phyloP scores from a whole-genome alignment of 495 filamentous ascomycete species.

The Tetracladium marchalianum region DNA sequence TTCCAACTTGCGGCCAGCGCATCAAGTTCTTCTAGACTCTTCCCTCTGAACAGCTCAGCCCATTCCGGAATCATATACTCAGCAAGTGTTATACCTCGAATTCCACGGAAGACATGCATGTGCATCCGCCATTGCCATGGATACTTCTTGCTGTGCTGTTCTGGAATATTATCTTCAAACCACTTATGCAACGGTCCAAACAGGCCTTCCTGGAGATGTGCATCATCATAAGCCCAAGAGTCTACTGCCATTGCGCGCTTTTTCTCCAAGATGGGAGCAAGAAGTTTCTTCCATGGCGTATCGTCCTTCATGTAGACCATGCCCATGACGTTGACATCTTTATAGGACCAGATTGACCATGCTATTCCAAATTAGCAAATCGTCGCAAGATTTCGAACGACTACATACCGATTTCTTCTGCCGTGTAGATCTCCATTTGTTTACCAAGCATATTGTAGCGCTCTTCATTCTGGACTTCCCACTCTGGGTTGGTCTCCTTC shows the following conservation, averaged over 20 bases:
- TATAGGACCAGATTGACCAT: slow-evolving; percentile 60
- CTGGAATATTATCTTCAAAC: slow-evolving; percentile 18
- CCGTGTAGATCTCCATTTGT: slow-evolving; percentile 47
- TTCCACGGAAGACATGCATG: slow-evolving; percentile 39
- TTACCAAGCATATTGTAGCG: slow-evolving; percentile 44
- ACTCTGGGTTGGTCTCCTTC: slow-evolving; percentile 25
- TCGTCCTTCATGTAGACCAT: slow-evolving; percentile 44
- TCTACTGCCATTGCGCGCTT: slow-evolving; percentile 43
- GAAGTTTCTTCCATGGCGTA: slow-evolving; percentile 38
- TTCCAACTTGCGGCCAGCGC: slow-evolving; percentile 45
- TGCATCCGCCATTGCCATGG: slow-evolving; percentile 44
- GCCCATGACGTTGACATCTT: slow-evolving; percentile 55
- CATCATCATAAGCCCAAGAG: slow-evolving; percentile 41
- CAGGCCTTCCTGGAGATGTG: slow-evolving; percentile 15
- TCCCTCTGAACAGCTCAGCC: slow-evolving; percentile 46
- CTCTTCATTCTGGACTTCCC: slow-evolving; percentile 34
- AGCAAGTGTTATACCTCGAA: slow-evolving; percentile 43
- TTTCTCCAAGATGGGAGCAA: slow-evolving; percentile 44
- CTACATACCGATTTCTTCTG: too few species aligned
- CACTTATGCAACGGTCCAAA: slow-evolving; percentile 22
- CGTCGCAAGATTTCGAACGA: too few species aligned
- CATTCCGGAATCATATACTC: slow-evolving; percentile 45
- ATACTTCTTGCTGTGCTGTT: slow-evolving; percentile 23
- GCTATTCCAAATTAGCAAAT: slow-evolving; percentile 34
- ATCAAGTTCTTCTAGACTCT: slow-evolving; percentile 42